Evolutionary conservation across 352 stramenopile genomes (phyloP).

Genomic region (Pythium volutum): DNA sequence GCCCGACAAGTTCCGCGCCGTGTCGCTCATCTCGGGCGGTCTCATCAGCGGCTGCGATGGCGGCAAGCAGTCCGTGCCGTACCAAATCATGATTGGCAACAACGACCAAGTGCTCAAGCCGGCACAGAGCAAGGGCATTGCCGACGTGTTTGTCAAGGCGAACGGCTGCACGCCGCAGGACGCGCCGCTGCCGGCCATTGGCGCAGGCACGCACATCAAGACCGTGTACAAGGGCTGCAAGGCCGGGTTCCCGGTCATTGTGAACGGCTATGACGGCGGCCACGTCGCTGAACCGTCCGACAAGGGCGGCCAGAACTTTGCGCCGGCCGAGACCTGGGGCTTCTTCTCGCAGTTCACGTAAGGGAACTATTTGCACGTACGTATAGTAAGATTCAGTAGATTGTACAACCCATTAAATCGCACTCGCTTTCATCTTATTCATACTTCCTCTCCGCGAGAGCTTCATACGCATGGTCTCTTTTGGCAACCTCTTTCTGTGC

Average conservation of each 20-base stretch:
- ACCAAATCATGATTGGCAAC: constrained; percentile 26
- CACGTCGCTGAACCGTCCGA: constrained; percentile 29
- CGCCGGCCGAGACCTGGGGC: constrained; percentile 24
- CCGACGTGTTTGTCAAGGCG: constrained; percentile 25
- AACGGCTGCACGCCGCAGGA: constrained; percentile 30
- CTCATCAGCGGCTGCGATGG: constrained; percentile 24
- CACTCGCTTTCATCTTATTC: too few species aligned
- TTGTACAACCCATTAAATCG: too few species aligned
- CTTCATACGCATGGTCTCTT: too few species aligned
- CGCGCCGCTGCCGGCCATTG: constrained; percentile 18
- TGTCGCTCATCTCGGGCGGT: constrained; percentile 25
- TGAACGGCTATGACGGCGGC: constrained; percentile 28
- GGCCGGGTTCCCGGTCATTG: constrained; percentile 23
- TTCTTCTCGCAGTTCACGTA: constrained; percentile 32
- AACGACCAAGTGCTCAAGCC: constrained; percentile 25
- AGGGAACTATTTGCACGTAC: too few species aligned
- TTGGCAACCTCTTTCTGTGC: too few species aligned
- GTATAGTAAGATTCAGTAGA: too few species aligned
- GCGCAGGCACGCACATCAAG: constrained; percentile 32
- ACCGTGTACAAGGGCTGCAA: constrained; percentile 31
- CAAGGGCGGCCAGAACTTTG: constrained; percentile 19
- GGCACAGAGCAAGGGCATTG: constrained; percentile 21
- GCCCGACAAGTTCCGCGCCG: constrained; percentile 23
- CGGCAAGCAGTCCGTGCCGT: constrained; percentile 18
- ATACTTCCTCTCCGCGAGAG: too few species aligned